Evolutionary conservation across 1,139 yeast genomes (phyloP).

Genomic region (Wickerhamomyces sp.): DNA sequence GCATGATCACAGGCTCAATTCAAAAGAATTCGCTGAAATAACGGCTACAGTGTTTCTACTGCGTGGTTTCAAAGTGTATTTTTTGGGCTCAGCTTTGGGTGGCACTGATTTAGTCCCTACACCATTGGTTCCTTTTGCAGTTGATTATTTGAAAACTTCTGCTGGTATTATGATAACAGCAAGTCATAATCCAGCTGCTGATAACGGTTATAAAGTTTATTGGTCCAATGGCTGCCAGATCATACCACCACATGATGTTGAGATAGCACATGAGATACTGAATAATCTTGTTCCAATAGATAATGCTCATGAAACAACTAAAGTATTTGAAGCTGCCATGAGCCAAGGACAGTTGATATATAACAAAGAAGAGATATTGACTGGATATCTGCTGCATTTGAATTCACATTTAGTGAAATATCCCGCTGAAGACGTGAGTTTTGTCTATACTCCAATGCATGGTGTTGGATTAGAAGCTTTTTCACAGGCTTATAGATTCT

Average conservation of each 20-base stretch:
- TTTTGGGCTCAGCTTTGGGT: slow-evolving; percentile 35
- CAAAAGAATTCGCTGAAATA: slow-evolving; percentile 72
- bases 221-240: slow-evolving; percentile 94
- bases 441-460: slow-evolving; percentile 92
- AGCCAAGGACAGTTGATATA: slow-evolving; percentile 14
- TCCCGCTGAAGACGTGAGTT: slow-evolving; percentile 26
- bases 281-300: slow-evolving; percentile 53
- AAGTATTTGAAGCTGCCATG: slow-evolving; percentile 13
- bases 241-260: slow-evolving; percentile 82
- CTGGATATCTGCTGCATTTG: slow-evolving; percentile 35
- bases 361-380: slow-evolving; percentile 26
- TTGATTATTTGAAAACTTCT: slow-evolving; percentile 56
- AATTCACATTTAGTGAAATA: slow-evolving; percentile 26
- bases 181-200: slow-evolving; percentile 90
- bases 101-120: slow-evolving; percentile 60
- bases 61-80: slow-evolving; percentile 67
- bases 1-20: slow-evolving; percentile 85
- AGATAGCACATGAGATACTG: slow-evolving; percentile 62
- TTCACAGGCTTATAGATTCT: slow-evolving; percentile 26
- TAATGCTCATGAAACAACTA: slow-evolving; percentile 17
- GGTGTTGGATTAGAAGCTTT: slow-evolving; percentile 73
- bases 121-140: slow-evolving; percentile 88
- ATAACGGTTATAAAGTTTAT: slow-evolving; percentile 94
- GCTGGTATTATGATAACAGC: slow-evolving; percentile 97
- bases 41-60: slow-evolving; percentile 70